Conservation (phyloP, 768 basidiomycete genomes). For the Hygrocybe punicea region DNA sequence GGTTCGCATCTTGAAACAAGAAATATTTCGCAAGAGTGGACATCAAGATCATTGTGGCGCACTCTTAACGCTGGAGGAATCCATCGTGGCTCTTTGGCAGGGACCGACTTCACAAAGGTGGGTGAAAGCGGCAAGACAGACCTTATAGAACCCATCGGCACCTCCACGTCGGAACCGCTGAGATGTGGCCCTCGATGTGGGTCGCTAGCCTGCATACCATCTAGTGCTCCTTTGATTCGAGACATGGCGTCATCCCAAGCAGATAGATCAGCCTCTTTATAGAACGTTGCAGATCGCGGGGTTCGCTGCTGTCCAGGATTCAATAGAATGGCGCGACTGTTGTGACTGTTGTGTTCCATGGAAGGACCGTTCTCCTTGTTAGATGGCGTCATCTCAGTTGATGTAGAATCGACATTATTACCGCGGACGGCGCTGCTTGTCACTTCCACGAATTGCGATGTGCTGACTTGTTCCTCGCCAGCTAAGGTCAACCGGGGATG, state of each 20-base stretch:
- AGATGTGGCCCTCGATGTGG: slow-evolving; percentile 27
- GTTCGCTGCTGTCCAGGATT: slow-evolving; percentile 30
- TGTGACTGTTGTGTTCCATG: neutral
- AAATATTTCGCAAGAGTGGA: slow-evolving; percentile 43
- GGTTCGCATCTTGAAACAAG: slow-evolving; percentile 47
- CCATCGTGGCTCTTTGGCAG: slow-evolving; percentile 48
- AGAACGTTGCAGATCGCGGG: slow-evolving; percentile 41
- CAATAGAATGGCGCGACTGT: slow-evolving; percentile 22
- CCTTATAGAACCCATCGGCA: slow-evolving; percentile 21
- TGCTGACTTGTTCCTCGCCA: neutral
- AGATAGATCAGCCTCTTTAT: slow-evolving; percentile 60
- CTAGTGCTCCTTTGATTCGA: slow-evolving; percentile 77
- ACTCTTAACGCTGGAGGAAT: slow-evolving; percentile 48
- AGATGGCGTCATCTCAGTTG: neutral
- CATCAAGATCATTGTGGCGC: slow-evolving; percentile 38
- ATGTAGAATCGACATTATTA: neutral
- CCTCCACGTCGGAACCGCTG: slow-evolving; percentile 20
- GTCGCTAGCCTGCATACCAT: slow-evolving; percentile 57
- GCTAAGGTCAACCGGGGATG: neutral
- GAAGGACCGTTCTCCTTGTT: neutral
- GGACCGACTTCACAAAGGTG: slow-evolving; percentile 17
- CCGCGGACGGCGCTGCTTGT: neutral
- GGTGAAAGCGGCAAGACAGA: slow-evolving; percentile 13
- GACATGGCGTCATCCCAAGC: slow-evolving; percentile 81
- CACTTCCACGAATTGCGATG: neutral